Evolutionary conservation across 148 eudicot genomes (phyloP).

Genomic region (Drosera capensis): DNA sequence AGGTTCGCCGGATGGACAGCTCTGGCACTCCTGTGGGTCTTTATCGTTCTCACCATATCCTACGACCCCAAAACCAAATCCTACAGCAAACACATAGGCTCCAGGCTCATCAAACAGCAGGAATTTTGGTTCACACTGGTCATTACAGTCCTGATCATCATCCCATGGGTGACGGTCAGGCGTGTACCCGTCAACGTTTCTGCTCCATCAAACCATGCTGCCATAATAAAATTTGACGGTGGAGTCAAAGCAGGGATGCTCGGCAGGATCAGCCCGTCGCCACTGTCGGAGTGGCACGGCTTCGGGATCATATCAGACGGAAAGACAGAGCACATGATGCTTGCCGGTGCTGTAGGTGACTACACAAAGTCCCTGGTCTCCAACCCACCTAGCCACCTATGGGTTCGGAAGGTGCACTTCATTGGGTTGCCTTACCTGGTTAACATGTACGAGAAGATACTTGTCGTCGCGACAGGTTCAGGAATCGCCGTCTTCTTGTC

Average conservation of each 20-base stretch:
- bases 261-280: slow-evolving; percentile 41
- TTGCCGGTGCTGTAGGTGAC: slow-evolving; percentile 47
- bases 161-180: slow-evolving; percentile 41
- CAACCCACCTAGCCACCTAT: slow-evolving; percentile 28
- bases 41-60: slow-evolving; percentile 19
- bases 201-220: slow-evolving; percentile 30
- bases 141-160: slow-evolving; percentile 17
- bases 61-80: slow-evolving; percentile 25
- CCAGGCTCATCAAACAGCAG: slow-evolving; percentile 6
- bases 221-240: slow-evolving; percentile 34
- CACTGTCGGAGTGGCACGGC: slow-evolving; percentile 41
- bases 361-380: slow-evolving; percentile 35
- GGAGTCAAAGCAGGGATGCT: slow-evolving; percentile 28
- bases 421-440: slow-evolving; percentile 31
- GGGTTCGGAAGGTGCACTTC: slow-evolving; percentile 36
- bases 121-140: slow-evolving; percentile 30
- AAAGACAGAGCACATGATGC: slow-evolving; percentile 33
- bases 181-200: slow-evolving; percentile 26
- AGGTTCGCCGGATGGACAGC: slow-evolving; percentile 33
- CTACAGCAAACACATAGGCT: slow-evolving; percentile 10
- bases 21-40: slow-evolving; percentile 31
- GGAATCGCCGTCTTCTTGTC: slow-evolving; percentile 39
- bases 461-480: slow-evolving; percentile 35
- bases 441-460: slow-evolving; percentile 28
- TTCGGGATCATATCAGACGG: slow-evolving; percentile 37